Evolutionary conservation across 768 basidiomycete species (phyloP).

Genomic region (Antrodiella citrinella): DNA sequence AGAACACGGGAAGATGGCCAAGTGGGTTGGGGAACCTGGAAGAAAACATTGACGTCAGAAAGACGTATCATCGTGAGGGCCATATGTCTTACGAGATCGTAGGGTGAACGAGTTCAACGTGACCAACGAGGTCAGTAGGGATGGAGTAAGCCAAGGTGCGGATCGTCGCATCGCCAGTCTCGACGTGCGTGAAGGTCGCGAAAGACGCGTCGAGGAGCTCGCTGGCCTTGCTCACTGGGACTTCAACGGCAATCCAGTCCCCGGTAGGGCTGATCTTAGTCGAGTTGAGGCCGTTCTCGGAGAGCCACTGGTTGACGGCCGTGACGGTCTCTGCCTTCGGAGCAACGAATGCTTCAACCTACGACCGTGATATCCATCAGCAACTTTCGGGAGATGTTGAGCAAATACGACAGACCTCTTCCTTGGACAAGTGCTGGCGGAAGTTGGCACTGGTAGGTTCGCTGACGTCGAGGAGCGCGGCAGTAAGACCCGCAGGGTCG

Average conservation of each 20-base stretch:
- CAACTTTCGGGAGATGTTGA: background rate
- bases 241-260: conserved; percentile 21
- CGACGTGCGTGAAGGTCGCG: conserved; percentile 17
- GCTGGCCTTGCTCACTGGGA: conserved; percentile 23
- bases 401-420: conserved; percentile 17
- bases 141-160: conserved; percentile 25
- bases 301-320: conserved; percentile 21
- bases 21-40: conserved; percentile 3
- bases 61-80: background rate
- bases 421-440: conserved; percentile 26
- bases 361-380: background rate
- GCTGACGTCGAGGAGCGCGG: conserved; percentile 25
- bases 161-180: conserved; percentile 13
- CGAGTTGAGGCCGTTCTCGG: conserved; percentile 16
- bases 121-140: conserved; percentile 22
- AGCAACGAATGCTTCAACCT: conserved; percentile 13
- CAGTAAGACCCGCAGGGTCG: conserved; percentile 25
- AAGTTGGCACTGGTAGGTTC: conserved; percentile 23
- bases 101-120: conserved; percentile 26
- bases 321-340: conserved; percentile 15
- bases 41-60: background rate
- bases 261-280: conserved; percentile 20
- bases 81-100: conserved; percentile 14
- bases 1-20: background rate
- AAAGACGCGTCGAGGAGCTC: conserved; percentile 22